Percentiles rank a stretch among this genome's conserved stretches.
Evolutionary conservation across 2,329 filamentous ascomycete genomes (phyloP).

Genomic region (Teratosphaeria zuluensis): DNA sequence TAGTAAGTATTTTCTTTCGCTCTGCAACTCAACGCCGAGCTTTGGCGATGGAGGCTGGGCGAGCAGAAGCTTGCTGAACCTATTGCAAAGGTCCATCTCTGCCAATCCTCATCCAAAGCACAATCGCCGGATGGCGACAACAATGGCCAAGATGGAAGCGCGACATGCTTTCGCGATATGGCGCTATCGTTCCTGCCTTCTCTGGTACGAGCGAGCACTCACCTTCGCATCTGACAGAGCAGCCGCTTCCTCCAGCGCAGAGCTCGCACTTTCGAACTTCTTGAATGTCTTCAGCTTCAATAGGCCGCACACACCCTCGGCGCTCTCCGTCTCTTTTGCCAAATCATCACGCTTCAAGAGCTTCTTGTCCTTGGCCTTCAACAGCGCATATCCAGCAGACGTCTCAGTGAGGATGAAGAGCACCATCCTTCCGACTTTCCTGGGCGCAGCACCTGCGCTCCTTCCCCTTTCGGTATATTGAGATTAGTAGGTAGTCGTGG

Average conservation of each 20-base stretch:
- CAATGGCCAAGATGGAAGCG: not conserved
- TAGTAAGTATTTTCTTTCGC: not conserved
- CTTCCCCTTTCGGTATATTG: not conserved
- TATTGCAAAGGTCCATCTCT: not conserved
- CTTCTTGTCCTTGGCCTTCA: constrained; percentile 99
- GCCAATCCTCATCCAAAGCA: not conserved
- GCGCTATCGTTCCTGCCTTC: not conserved
- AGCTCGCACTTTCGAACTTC: constrained; percentile 91
- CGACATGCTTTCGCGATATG: not conserved
- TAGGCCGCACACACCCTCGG: constrained; percentile 80
- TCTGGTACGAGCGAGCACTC: constrained; percentile 1
- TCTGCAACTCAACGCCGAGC: not conserved
- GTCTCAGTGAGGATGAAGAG: constrained; percentile 86
- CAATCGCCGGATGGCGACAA: not conserved
- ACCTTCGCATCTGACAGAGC: constrained; percentile 80
- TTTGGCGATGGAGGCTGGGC: not conserved
- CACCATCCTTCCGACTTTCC: constrained; percentile 28
- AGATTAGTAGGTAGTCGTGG: not conserved
- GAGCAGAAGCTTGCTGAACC: not conserved
- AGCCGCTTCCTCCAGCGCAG: constrained; percentile 82
- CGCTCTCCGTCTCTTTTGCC: constrained; percentile 61
- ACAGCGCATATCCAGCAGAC: constrained; percentile 91
- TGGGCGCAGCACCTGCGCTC: not conserved
- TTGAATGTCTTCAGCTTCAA: constrained; percentile 94
- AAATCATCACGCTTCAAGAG: constrained; percentile 81